These are phyloP conservation scores for Ilyonectria mors-panacis DNA, from an alignment of 2,329 filamentous ascomycete genomes.

Conservation along the genomic window DNA sequence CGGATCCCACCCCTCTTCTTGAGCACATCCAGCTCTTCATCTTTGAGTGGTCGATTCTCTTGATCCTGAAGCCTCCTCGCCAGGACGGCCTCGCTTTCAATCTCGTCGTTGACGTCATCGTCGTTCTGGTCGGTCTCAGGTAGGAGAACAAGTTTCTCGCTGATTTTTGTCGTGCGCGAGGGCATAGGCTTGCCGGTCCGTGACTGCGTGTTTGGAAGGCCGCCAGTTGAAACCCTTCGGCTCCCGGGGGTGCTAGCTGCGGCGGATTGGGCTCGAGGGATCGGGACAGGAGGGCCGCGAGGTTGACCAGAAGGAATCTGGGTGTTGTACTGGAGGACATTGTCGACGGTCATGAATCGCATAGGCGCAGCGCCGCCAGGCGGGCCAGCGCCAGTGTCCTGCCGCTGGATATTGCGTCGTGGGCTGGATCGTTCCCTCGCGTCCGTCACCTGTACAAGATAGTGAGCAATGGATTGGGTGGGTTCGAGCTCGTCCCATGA, in stretches of 20 bases:
- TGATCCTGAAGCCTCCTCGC: conserved; percentile 64
- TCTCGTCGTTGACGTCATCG: conserved; percentile 70
- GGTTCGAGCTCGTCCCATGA: conserved; percentile 28
- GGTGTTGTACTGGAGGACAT: conserved; percentile 92
- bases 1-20: conserved; percentile 73
- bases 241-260: conserved; percentile 30
- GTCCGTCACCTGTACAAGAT: conserved; percentile 54
- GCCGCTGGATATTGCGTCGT: conserved; percentile 52
- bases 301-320: conserved; percentile 97
- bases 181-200: conserved; percentile 76
- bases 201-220: conserved; percentile 58
- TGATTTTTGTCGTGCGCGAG: conserved; percentile 91
- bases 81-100: conserved; percentile 60
- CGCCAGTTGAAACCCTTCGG: conserved; percentile 54
- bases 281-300: conserved; percentile 74
- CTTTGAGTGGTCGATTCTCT: conserved; percentile 74
- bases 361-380: conserved; percentile 63
- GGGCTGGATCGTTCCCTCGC: conserved; percentile 55
- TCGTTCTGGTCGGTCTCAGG: conserved; percentile 82
- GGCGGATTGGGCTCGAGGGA: conserved; percentile 50
- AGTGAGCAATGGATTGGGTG: conserved; percentile 35
- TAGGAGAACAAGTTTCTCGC: conserved; percentile 95
- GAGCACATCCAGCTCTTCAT: conserved; percentile 77
- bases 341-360: conserved; percentile 91
- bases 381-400: conserved; percentile 50